A percentile compares a stretch with the other conserved stretches of the same genome.
These are phyloP conservation scores for Paramarasmius palmivorus DNA, from an alignment of 1,284 basidiomycete genomes.

Conservation along the genomic window DNA sequence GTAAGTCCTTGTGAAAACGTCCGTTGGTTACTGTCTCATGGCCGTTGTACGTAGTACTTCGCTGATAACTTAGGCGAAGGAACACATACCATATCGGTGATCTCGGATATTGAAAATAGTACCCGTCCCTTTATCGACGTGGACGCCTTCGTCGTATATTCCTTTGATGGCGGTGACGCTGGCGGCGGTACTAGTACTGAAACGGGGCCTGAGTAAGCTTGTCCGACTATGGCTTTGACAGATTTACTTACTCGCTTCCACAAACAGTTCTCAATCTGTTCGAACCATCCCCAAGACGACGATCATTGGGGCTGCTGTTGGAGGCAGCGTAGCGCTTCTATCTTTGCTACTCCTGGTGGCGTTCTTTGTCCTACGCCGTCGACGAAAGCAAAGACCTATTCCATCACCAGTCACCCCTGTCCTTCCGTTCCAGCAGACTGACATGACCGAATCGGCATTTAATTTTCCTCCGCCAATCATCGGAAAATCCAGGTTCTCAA, in stretches of 20 bases:
- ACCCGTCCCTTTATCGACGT: constrained; percentile 40
- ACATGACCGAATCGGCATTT: constrained; percentile 26
- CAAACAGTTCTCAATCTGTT: background rate
- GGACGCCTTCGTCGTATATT: constrained; percentile 42
- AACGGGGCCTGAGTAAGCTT: too few species aligned
- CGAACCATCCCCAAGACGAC: background rate
- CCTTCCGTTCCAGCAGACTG: constrained; percentile 42
- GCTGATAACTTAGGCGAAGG: constrained; percentile 33
- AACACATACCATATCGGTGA: constrained; percentile 34
- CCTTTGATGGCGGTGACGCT: constrained; percentile 9
- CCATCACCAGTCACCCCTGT: constrained; percentile 28
- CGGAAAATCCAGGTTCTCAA: constrained; percentile 14
- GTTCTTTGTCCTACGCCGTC: constrained; percentile 29
- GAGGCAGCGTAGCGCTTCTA: constrained; percentile 23
- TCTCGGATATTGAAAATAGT: constrained; percentile 26
- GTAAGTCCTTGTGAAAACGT: constrained; percentile 27
- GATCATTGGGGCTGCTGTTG: constrained; percentile 32
- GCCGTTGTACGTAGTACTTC: constrained; percentile 34
- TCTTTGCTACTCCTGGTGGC: constrained; percentile 29
- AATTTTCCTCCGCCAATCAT: background rate
- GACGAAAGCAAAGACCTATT: constrained; percentile 21
- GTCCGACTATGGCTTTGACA: too few species aligned
- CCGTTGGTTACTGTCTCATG: constrained; percentile 7
- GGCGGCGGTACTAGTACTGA: background rate
- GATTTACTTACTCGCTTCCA: constrained; percentile 8